Conservation (phyloP, 2,329 filamentous ascomycete species). For the Cladophialophora yegresii region DNA sequence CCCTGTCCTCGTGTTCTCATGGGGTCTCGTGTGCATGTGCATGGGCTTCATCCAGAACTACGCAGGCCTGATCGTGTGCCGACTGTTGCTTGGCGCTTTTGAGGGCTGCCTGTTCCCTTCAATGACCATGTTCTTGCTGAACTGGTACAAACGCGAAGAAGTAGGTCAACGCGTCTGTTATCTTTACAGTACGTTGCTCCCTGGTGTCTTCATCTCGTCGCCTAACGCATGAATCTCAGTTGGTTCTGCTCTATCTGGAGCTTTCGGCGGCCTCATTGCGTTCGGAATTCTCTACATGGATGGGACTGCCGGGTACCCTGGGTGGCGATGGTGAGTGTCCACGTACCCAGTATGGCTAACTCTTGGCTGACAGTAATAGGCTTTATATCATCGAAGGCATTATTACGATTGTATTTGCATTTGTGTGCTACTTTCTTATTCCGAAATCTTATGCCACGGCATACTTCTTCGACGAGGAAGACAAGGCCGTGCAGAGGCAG, state of each 20-base stretch:
- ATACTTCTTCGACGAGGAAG: slow-evolving; percentile 53
- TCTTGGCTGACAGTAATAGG: slow-evolving; percentile 1
- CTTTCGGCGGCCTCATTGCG: slow-evolving; percentile 45
- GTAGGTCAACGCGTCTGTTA: slow-evolving; percentile 47
- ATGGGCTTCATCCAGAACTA: slow-evolving; percentile 59
- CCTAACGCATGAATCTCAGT: slow-evolving; percentile 9
- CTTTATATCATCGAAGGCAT: slow-evolving; percentile 31
- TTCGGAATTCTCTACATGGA: slow-evolving; percentile 31
- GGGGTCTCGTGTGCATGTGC: slow-evolving; percentile 54
- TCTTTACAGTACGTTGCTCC: slow-evolving; percentile 39
- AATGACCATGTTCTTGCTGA: slow-evolving; percentile 46
- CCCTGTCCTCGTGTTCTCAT: slow-evolving; percentile 54
- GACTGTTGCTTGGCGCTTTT: slow-evolving; percentile 61
- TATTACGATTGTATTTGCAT: slow-evolving; percentile 16
- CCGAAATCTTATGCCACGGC: slow-evolving; percentile 12
- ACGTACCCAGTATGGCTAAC: neutral
- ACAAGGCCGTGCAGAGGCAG: slow-evolving; percentile 54
- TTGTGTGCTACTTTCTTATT: slow-evolving; percentile 17
- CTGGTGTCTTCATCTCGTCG: neutral
- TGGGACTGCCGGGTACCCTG: slow-evolving; percentile 24
- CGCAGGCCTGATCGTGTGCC: slow-evolving; percentile 52
- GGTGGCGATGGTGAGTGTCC: slow-evolving; percentile 27
- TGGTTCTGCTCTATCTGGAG: slow-evolving; percentile 42
- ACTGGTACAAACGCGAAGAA: slow-evolving; percentile 46
- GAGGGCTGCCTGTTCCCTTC: slow-evolving; percentile 49